Evolutionary conservation across 2,329 filamentous ascomycete species (phyloP).

Genomic region (Monilinia fructicola): DNA sequence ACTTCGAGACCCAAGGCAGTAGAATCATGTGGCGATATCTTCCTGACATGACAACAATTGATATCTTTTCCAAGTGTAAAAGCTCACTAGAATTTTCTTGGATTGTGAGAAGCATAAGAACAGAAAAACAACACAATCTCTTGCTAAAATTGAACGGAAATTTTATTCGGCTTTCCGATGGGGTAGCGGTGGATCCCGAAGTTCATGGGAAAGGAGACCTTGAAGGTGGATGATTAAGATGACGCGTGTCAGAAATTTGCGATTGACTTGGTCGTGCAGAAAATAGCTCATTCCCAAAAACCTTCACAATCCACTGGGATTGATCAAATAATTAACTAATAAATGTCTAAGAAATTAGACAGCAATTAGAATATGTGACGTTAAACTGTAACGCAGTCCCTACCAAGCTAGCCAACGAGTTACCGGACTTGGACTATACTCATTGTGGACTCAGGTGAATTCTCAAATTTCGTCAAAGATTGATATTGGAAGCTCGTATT

Average conservation of each 20-base stretch:
- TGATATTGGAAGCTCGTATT: not conserved
- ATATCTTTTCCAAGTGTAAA: not conserved
- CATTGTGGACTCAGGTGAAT: not conserved
- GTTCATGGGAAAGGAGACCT: not conserved
- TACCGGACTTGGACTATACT: no score
- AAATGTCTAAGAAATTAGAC: not conserved
- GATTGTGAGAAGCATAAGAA: not conserved
- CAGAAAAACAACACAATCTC: not conserved
- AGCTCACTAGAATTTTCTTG: not conserved
- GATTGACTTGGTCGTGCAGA: not conserved
- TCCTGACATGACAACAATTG: not conserved
- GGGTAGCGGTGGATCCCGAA: not conserved
- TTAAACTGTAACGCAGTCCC: not conserved
- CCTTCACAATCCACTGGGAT: slow-evolving; percentile 3
- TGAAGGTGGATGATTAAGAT: slow-evolving; percentile 1
- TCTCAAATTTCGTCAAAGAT: not conserved
- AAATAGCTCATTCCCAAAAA: not conserved
- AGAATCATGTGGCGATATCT: not conserved
- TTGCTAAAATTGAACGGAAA: not conserved
- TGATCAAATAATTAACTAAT: not conserved
- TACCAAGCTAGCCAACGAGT: not conserved
- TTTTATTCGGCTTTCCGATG: not conserved
- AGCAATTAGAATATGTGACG: not conserved
- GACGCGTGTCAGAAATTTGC: slow-evolving; percentile 3
- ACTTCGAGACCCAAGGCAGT: not conserved